Percentiles rank a stretch among this genome's conserved stretches.
Conservation (phyloP, 2,329 filamentous ascomycete species). For the Chrysoporthe deuterocubensis region DNA sequence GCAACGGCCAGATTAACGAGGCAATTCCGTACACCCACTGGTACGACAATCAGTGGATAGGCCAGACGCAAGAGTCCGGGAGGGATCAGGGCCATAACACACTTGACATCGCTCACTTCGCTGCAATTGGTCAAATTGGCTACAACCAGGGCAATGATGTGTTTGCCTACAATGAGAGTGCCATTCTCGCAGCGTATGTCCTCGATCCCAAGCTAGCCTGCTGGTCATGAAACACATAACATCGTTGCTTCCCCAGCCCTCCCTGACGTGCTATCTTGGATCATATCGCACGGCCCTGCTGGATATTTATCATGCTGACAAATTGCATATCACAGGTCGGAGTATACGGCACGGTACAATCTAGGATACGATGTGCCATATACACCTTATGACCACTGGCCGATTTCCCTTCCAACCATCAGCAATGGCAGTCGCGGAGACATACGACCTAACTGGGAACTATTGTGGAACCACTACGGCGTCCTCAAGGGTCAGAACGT, state of each 20-base stretch:
- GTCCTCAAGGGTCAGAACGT: too few relatives aligned
- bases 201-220: too few relatives aligned
- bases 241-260: too few relatives aligned
- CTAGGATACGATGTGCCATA: slow-evolving; percentile 47
- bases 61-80: slow-evolving; percentile 13
- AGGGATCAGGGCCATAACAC: slow-evolving; percentile 45
- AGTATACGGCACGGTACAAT: slow-evolving; percentile 48
- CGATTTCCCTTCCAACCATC: slow-evolving; percentile 43
- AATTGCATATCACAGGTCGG: slow-evolving; percentile 33
- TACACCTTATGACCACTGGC: slow-evolving; percentile 43
- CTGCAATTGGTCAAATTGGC: too few relatives aligned
- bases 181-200: too few relatives aligned
- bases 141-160: too few relatives aligned
- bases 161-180: too few relatives aligned
- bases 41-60: slow-evolving; percentile 3
- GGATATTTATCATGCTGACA: slow-evolving; percentile 21
- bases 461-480: too few relatives aligned
- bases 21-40: slow-evolving; percentile 3
- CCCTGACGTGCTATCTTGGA: too few relatives aligned
- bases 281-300: too few relatives aligned
- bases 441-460: too few relatives aligned
- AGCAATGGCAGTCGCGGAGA: slow-evolving; percentile 25
- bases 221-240: too few relatives aligned
- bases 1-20: neutral
- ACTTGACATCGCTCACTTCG: slow-evolving; percentile 41